These are phyloP conservation scores for Sarcodon aspratus DNA, from an alignment of 768 basidiomycete species.

Conservation along the genomic window DNA sequence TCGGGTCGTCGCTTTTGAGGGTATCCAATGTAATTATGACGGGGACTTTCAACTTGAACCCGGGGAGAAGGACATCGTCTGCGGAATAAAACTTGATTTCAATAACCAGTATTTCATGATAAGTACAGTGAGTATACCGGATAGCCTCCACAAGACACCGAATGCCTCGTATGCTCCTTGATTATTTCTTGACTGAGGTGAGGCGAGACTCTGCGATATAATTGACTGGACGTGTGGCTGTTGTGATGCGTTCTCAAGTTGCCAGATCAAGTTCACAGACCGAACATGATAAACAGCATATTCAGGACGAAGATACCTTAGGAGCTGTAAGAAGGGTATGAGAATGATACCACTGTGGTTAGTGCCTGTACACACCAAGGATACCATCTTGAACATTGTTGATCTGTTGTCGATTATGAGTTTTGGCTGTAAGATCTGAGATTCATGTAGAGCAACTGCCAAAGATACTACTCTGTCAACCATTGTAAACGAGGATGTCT, in stretches of 20 bases:
- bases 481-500: conserved; percentile 56
- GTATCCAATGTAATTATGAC: conserved; percentile 84
- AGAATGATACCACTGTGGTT: conserved; percentile 1
- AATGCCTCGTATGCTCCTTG: conserved; percentile 74
- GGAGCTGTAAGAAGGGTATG: conserved; percentile 30
- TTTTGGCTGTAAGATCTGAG: conserved; percentile 36
- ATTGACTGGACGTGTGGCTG: conserved; percentile 68
- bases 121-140: conserved; percentile 44
- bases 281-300: conserved; percentile 69
- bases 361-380: conserved; percentile 21
- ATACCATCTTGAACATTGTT: conserved; percentile 50
- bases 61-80: conserved; percentile 80
- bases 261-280: conserved; percentile 76
- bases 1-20: conserved; percentile 65
- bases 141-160: conserved; percentile 85
- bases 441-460: conserved; percentile 42
- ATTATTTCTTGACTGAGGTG: conserved; percentile 32
- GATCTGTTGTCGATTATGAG: conserved; percentile 43
- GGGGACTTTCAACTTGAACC: conserved; percentile 74
- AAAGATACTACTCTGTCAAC: conserved; percentile 55
- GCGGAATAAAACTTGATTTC: conserved; percentile 2
- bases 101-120: conserved; percentile 1
- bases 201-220: conserved; percentile 60
- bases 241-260: conserved; percentile 43
- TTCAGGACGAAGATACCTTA: conserved; percentile 61